Evolutionary conservation across 345 rosid species (phyloP).

Genomic region (Hevea brasiliensis): DNA sequence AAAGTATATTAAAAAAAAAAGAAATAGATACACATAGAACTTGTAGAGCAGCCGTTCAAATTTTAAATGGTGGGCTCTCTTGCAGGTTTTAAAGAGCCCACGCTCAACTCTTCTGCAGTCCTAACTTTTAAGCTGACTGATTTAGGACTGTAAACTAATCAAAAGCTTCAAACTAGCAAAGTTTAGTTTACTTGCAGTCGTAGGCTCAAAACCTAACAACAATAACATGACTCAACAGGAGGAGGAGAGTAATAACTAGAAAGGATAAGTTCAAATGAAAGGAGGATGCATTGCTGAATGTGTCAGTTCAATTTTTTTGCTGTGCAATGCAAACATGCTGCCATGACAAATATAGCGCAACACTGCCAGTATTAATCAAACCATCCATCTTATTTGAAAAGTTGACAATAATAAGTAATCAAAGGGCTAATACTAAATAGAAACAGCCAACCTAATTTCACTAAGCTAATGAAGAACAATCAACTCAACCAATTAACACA

Average conservation of each 20-base stretch:
- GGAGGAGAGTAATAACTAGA: background rate
- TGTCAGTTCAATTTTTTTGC: background rate
- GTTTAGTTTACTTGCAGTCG: no score
- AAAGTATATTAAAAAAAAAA: no score
- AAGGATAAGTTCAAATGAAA: background rate
- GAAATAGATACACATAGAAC: no score
- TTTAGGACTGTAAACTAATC: no score
- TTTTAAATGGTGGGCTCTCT: no score
- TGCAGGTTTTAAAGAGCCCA: background rate
- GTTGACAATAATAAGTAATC: constrained; percentile 4
- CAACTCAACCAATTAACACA: constrained; percentile 13
- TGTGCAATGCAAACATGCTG: no score
- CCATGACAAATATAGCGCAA: no score
- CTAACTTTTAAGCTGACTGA: no score
- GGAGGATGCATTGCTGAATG: background rate
- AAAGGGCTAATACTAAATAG: background rate
- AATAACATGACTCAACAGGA: background rate
- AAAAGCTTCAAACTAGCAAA: no score
- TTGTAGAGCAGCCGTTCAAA: no score
- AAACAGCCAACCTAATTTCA: constrained; percentile 10
- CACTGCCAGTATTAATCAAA: background rate
- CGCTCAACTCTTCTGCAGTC: background rate
- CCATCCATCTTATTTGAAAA: background rate
- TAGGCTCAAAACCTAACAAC: background rate
- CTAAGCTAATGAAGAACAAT: constrained; percentile 10